A percentile compares a stretch with the other conserved stretches of the same genome.
These are phyloP conservation scores for Agaricus blazei DNA, from an alignment of 768 basidiomycete genomes.

Conservation along the genomic window DNA sequence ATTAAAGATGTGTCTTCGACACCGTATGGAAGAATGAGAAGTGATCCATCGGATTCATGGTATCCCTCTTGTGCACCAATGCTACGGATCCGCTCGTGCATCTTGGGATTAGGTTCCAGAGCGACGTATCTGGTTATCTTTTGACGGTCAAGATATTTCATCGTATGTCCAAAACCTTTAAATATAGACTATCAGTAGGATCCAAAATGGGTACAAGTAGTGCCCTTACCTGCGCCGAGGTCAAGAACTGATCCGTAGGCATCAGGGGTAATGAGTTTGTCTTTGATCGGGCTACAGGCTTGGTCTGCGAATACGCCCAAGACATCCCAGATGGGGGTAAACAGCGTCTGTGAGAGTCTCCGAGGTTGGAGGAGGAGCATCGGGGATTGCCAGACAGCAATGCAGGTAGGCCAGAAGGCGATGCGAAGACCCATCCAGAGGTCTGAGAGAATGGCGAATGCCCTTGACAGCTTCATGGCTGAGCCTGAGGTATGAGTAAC, in stretches of 20 bases:
- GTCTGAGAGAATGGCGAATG: slow-evolving; percentile 38
- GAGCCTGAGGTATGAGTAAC: not conserved
- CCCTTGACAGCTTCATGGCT: slow-evolving; percentile 43
- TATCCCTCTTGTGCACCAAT: slow-evolving; percentile 48
- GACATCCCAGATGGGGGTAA: slow-evolving; percentile 50
- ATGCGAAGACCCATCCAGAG: slow-evolving; percentile 30
- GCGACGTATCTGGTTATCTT: slow-evolving; percentile 64
- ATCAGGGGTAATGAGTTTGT: slow-evolving; percentile 43
- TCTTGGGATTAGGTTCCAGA: slow-evolving; percentile 61
- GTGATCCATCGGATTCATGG: slow-evolving; percentile 42
- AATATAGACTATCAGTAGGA: not conserved
- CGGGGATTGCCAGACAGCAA: slow-evolving; percentile 34
- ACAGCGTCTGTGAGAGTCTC: slow-evolving; percentile 48
- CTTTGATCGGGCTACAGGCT: slow-evolving; percentile 34
- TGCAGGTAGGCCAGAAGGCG: slow-evolving; percentile 42
- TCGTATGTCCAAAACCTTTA: slow-evolving; percentile 59
- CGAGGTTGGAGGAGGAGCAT: slow-evolving; percentile 38
- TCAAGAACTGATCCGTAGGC: slow-evolving; percentile 63
- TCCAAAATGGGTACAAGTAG: not conserved
- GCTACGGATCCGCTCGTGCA: slow-evolving; percentile 54
- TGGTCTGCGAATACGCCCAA: slow-evolving; percentile 47
- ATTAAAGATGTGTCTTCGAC: slow-evolving; percentile 55
- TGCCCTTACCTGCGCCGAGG: slow-evolving; percentile 53
- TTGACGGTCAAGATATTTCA: slow-evolving; percentile 50
- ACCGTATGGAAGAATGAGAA: slow-evolving; percentile 57